These are phyloP conservation scores for Auriscalpium orientale DNA, from an alignment of 768 basidiomycete species.

Conservation along the genomic window DNA sequence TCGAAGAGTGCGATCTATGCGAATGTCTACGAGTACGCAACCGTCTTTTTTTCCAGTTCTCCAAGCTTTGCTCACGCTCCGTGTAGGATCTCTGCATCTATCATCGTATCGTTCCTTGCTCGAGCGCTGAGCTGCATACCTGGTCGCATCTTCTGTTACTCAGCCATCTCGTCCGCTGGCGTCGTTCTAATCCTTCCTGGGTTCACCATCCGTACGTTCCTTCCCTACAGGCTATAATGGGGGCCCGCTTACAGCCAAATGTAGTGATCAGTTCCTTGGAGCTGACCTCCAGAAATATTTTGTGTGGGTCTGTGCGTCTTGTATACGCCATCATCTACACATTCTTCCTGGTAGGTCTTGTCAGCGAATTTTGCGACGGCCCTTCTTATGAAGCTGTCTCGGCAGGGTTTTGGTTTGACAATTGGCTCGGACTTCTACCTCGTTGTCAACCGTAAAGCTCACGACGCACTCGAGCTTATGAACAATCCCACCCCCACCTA, in stretches of 20 bases:
- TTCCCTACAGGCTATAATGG: slow-evolving; percentile 1
- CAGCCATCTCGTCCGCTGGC: slow-evolving; percentile 81
- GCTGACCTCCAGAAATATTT: slow-evolving; percentile 71
- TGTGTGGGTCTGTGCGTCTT: slow-evolving; percentile 76
- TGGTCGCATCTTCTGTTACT: slow-evolving; percentile 78
- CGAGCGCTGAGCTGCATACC: slow-evolving; percentile 71
- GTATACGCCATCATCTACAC: slow-evolving; percentile 86
- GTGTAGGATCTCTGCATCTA: slow-evolving; percentile 72
- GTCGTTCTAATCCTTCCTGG: slow-evolving; percentile 89
- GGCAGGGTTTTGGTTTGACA: slow-evolving; percentile 74
- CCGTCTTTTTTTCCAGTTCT: too few species aligned
- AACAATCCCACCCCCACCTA: slow-evolving; percentile 22
- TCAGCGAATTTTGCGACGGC: too few species aligned
- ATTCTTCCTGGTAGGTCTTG: slow-evolving; percentile 53
- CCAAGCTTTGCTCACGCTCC: too few species aligned
- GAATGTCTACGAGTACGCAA: slow-evolving; percentile 86
- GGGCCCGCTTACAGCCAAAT: slow-evolving; percentile 17
- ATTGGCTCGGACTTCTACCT: slow-evolving; percentile 80
- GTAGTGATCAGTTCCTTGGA: slow-evolving; percentile 69
- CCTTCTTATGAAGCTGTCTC: neutral
- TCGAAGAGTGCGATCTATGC: slow-evolving; percentile 85
- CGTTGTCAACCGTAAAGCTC: slow-evolving; percentile 55
- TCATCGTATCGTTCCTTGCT: slow-evolving; percentile 77
- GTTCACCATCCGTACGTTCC: slow-evolving; percentile 64
- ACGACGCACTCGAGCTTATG: slow-evolving; percentile 26